These are phyloP conservation scores for Triticum aestivum DNA, from an alignment of 176 grass and related monocot genomes.

Conservation along the genomic window IWGSC_CS_RefSeq_v2.1 NC_057810.1:189913863-189914362, in stretches of 20 bases:
- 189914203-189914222: too few relatives aligned
- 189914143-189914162: not conserved
- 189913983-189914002: constrained; percentile 3
- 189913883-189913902: constrained; percentile 89
- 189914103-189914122: not conserved
- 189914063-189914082: not conserved
- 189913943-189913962: constrained; percentile 41
- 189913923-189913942: constrained; percentile 92
- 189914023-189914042: not conserved
- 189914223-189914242: too few relatives aligned
- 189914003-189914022: not conserved
- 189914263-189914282: not conserved
- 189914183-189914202: too few relatives aligned
- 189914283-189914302: not conserved
- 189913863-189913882: constrained; percentile 71
- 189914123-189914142: not conserved
- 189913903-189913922: constrained; percentile 94
- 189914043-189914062: not conserved
- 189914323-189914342: not conserved
- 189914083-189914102: not conserved
- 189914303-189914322: not conserved
- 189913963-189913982: constrained; percentile 22
- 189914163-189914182: not conserved
- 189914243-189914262: too few relatives aligned
- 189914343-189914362: not conserved